A percentile compares a stretch with the other conserved stretches of the same genome.
Conservation (phyloP, 805 yeast species). For the Teunomyces barrocoloradensis region DNA sequence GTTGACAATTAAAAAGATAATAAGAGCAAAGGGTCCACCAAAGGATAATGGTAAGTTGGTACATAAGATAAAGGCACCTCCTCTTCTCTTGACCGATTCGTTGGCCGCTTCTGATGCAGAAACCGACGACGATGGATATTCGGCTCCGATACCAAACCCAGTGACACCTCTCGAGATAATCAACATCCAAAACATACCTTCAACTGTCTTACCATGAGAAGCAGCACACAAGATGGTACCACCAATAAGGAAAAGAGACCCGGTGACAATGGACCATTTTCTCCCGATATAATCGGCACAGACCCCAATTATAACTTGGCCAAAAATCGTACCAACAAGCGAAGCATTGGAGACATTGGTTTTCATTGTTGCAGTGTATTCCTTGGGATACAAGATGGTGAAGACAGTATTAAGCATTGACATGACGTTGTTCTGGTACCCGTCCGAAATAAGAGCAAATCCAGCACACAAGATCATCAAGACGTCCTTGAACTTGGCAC, state of each 20-base stretch:
- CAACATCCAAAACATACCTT: slow-evolving; percentile 78
- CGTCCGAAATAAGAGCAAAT: slow-evolving; percentile 73
- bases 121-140: slow-evolving; percentile 67
- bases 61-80: slow-evolving; percentile 61
- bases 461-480: slow-evolving; percentile 63
- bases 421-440: slow-evolving; percentile 74
- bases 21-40: slow-evolving; percentile 77
- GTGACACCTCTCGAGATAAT: slow-evolving; percentile 70
- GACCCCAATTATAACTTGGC: slow-evolving; percentile 64
- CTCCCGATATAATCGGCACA: slow-evolving; percentile 66
- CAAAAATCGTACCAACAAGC: slow-evolving; percentile 66
- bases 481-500: slow-evolving; percentile 26
- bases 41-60: slow-evolving; percentile 72
- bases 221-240: slow-evolving; percentile 71
- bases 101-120: slow-evolving; percentile 74
- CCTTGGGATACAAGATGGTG: slow-evolving; percentile 44
- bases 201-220: slow-evolving; percentile 54
- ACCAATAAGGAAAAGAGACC: slow-evolving; percentile 57
- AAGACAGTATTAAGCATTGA: slow-evolving; percentile 64
- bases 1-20: slow-evolving; percentile 65
- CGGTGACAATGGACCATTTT: slow-evolving; percentile 66
- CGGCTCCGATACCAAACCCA: slow-evolving; percentile 80
- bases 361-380: slow-evolving; percentile 45
- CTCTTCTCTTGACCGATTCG: slow-evolving; percentile 61
- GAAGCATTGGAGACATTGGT: slow-evolving; percentile 70